phyloP scores from a whole-genome alignment of 139 green algal genomes.

The Bryopsis sp. region DNA sequence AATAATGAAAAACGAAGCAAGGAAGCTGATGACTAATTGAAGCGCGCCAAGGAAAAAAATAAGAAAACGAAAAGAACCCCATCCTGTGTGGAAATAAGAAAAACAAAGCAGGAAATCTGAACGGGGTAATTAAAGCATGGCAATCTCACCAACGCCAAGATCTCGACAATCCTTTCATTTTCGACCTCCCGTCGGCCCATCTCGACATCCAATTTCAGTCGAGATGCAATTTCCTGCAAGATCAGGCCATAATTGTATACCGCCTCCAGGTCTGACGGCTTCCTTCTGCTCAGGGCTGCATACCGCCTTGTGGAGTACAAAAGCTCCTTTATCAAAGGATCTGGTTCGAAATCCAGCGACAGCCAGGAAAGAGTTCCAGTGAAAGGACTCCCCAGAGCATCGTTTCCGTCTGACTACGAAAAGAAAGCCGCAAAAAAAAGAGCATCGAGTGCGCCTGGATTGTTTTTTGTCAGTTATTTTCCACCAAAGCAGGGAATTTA shows the following conservation, averaged over 20 bases:
- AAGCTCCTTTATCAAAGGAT: conserved; percentile 37
- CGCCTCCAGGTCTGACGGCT: conserved; percentile 33
- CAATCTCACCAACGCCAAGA: not conserved
- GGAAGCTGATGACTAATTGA: not conserved
- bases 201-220: not conserved
- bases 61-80: not conserved
- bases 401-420: too few species aligned
- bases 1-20: not conserved
- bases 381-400: too few species aligned
- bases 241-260: conserved; percentile 60
- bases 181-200: not conserved
- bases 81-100: too few species aligned
- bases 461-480: too few species aligned
- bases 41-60: conserved; percentile 9
- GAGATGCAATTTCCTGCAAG: conserved; percentile 50
- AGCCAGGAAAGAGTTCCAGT: too few species aligned
- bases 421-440: too few species aligned
- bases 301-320: conserved; percentile 42
- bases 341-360: conserved; percentile 16
- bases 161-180: not conserved
- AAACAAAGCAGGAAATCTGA: too few species aligned
- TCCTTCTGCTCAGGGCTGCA: not conserved
- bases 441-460: too few species aligned
- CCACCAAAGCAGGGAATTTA: too few species aligned
- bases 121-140: too few species aligned